Evolutionary conservation across 306 rosid species (phyloP), one percentile per base, ranked within the genome.

Genomic region (Fragaria iinumae): DNA sequence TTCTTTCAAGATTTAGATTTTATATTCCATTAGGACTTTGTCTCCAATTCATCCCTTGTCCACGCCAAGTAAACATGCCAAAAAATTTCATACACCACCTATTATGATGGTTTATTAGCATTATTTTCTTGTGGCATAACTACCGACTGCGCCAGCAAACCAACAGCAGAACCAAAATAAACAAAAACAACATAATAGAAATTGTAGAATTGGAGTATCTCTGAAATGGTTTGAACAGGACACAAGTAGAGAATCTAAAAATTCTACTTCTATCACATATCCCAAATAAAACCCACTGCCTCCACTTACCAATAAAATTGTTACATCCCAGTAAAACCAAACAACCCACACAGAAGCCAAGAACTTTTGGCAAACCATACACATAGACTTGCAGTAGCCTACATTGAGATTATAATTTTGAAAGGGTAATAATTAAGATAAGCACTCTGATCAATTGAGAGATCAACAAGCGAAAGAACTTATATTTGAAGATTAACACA

Each of bases 31-130:
- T 41, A 62, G 67, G n/a, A 29, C 20, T 12, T 62, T 62, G 18
- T 27, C 67, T 62, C 41, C 67, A 62, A 62, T 27, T 12, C 67
- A 62, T 62, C 39, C 67, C 67, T 29, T 27, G n/a, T 62, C 67
- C 41, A 62, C 18, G 18, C 9, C 38, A 62, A 29, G 67, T 11
- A 60, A 29, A 62, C 67, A 62, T 62, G n/a, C 20, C 67, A 62
- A 29, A 27, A 29, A 29, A 1, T 62, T 62, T 62, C n/a, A 29
- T 62, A 62, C 41, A 3, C 29, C 16, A 62, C 41, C 67, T 62
- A 62, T 27, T 62, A 62, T 18, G 20, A 62, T 29, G 10, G 67
- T 62, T 59, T 62, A 62, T 62, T 12, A 62, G 67, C 41, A 62
- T 29, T 53, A 62, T 13, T 62, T 11, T 13, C 64, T 57, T 57